These are phyloP conservation scores for Lyophyllum shimeji DNA, from an alignment of 768 basidiomycete genomes.

Conservation along the genomic window DNA sequence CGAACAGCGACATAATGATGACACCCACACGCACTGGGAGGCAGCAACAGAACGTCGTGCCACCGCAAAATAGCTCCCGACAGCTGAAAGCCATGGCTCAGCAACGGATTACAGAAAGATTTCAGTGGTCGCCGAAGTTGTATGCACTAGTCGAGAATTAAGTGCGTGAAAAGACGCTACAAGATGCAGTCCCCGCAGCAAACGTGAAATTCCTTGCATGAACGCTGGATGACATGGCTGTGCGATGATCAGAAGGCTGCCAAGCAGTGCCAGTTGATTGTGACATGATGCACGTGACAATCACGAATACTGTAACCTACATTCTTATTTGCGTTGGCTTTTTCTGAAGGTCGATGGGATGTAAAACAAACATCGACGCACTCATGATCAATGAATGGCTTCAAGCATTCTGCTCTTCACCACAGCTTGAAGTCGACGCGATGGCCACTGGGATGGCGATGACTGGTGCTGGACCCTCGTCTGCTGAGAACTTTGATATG, in stretches of 20 bases:
- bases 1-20: constrained; percentile 50
- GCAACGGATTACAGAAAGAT: not conserved
- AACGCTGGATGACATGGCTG: not conserved
- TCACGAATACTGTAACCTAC: not conserved
- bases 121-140: not conserved
- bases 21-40: constrained; percentile 64
- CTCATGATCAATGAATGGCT: not conserved
- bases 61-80: constrained; percentile 45
- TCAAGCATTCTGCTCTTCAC: not conserved
- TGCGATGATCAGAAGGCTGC: not conserved
- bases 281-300: not conserved
- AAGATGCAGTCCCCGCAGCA: not conserved
- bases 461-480: constrained; percentile 5
- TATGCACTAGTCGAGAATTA: not conserved
- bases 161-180: not conserved
- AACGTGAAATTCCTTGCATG: not conserved
- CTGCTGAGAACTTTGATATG: not conserved
- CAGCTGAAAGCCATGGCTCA: constrained; percentile 42
- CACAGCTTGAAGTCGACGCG: not conserved
- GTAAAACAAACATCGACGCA: not conserved
- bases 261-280: no score
- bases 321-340: not conserved
- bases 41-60: constrained; percentile 61
- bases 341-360: not conserved
- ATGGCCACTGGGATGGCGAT: constrained; percentile 9